Percentiles rank a stretch among this genome's conserved stretches.
These are phyloP conservation scores for Epichloe glyceriae DNA, from an alignment of 2,329 filamentous ascomycete genomes.

Conservation along the genomic window DNA sequence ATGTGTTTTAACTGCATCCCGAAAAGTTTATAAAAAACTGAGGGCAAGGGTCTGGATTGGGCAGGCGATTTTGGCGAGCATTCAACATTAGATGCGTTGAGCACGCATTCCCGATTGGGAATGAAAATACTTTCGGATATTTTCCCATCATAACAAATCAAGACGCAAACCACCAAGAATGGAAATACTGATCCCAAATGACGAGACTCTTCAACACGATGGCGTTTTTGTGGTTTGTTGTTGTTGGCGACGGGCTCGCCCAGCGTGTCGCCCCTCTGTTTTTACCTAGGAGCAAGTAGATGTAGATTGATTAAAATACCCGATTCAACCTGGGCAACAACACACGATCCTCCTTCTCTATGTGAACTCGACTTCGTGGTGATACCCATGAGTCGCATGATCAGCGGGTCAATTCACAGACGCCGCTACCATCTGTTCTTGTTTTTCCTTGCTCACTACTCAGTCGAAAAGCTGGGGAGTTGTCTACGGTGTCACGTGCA, in stretches of 20 bases:
- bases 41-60: conserved; percentile 12
- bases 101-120: conserved; percentile 17
- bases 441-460: too few species aligned
- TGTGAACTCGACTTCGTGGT: too few species aligned
- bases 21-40: conserved; percentile 21
- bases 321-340: conserved; percentile 10
- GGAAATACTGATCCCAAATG: conserved; percentile 2
- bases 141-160: conserved; percentile 13
- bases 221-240: conserved; percentile 7
- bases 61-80: conserved; percentile 20
- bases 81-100: conserved; percentile 28
- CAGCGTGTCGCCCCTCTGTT: not conserved
- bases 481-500: conserved; percentile 2
- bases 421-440: too few species aligned
- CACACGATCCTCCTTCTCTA: not conserved
- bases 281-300: conserved; percentile 4
- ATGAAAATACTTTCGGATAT: conserved; percentile 12
- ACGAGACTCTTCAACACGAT: conserved; percentile 8
- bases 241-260: not conserved
- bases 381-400: too few species aligned
- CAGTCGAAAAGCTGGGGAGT: too few species aligned
- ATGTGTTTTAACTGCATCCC: conserved; percentile 22
- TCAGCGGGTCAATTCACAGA: too few species aligned
- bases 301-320: conserved; percentile 8
- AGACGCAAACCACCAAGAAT: not conserved